Conservation (phyloP, 495 filamentous ascomycete genomes). For the Penicillium roqueforti region DNA sequence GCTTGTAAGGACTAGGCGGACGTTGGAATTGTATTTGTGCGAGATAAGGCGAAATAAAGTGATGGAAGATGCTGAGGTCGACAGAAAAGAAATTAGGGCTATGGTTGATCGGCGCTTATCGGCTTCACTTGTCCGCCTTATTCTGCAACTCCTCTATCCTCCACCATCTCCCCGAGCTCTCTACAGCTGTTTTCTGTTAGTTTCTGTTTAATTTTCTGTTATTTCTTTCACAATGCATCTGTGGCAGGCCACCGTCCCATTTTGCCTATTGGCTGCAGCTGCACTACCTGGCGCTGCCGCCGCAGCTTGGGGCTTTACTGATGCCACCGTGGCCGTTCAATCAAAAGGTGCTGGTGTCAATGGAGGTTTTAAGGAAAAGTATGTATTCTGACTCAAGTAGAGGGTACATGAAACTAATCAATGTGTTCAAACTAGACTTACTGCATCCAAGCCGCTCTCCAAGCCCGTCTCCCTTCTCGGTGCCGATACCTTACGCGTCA, state of each 20-base stretch:
- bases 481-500: conserved; percentile 74
- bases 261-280: conserved; percentile 39
- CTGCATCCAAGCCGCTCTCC: conserved; percentile 56
- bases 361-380: conserved; percentile 69
- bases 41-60: not conserved
- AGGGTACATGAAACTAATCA: conserved; percentile 9
- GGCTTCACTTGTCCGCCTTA: conserved; percentile 26
- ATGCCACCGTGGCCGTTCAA: conserved; percentile 75
- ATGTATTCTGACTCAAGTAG: conserved; percentile 13
- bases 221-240: conserved; percentile 36
- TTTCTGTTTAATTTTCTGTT: conserved; percentile 7
- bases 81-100: conserved; percentile 36
- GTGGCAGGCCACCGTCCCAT: conserved; percentile 37
- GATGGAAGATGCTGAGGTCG: conserved; percentile 18
- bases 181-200: conserved; percentile 7
- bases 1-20: not conserved
- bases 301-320: conserved; percentile 78
- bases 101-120: conserved; percentile 32
- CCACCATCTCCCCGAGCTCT: conserved; percentile 1
- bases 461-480: conserved; percentile 60
- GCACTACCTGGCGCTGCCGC: conserved; percentile 51
- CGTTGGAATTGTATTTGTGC: conserved; percentile 4
- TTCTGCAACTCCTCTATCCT: conserved; percentile 25
- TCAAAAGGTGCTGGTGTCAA: conserved; percentile 64
- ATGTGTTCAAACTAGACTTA: conserved; percentile 49